These are phyloP conservation scores for Helichrysum umbraculigerum DNA, from an alignment of 129 eudicot species.

Conservation along the genomic window DNA sequence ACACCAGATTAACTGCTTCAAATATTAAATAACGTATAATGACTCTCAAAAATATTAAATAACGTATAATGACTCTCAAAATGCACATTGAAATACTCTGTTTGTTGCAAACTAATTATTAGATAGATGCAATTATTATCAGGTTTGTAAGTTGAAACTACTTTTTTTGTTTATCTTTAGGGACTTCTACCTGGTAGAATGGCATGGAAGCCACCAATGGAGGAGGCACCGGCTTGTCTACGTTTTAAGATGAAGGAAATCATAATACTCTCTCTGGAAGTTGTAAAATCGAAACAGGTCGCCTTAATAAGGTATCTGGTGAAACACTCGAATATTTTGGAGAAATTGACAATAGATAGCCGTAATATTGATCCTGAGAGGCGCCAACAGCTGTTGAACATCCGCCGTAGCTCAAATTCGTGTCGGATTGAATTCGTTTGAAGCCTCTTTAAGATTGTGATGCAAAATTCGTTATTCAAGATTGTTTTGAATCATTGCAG, in stretches of 20 bases:
- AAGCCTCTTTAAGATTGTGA: background rate
- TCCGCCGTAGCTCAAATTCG: background rate
- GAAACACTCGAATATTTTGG: conserved; percentile 1
- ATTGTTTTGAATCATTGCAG: background rate
- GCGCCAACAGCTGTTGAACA: conserved; percentile 3
- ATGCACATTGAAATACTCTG: too few species aligned
- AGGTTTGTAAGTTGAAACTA: background rate
- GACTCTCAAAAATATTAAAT: background rate
- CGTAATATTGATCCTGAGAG: background rate
- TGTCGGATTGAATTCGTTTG: conserved; percentile 1
- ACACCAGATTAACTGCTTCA: too few species aligned
- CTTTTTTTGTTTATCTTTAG: conserved; percentile 1
- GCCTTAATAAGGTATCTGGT: conserved; percentile 15
- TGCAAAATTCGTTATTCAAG: background rate
- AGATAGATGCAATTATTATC: too few species aligned
- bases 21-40: too few species aligned
- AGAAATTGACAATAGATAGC: background rate
- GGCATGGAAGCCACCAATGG: background rate
- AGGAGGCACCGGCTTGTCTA: conserved; percentile 17
- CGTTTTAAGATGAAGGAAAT: too few species aligned
- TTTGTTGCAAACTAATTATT: too few species aligned
- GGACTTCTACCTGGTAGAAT: conserved; percentile 22
- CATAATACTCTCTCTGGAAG: background rate
- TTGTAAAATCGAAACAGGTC: conserved; percentile 6
- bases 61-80: too few species aligned